Conservation (phyloP, 2,329 filamentous ascomycete species). For the Colletotrichum kahawae region DNA sequence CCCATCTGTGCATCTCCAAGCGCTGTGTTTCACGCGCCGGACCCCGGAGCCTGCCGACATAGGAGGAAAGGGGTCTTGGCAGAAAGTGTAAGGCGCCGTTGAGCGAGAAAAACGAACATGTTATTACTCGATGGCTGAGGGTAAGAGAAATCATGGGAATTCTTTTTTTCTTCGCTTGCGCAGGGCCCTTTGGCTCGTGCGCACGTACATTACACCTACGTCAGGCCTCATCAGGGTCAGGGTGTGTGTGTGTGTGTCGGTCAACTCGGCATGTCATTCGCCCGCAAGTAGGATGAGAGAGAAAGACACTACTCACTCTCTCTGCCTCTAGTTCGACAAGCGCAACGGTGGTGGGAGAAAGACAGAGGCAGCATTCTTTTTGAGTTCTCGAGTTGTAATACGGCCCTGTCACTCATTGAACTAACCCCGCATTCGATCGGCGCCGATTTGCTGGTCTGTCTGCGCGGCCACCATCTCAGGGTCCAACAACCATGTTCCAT, state of each 20-base stretch:
- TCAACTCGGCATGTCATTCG: constrained; percentile 1
- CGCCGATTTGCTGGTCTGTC: constrained; percentile 6
- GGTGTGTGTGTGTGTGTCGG: constrained; percentile 1
- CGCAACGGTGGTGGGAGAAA: neutral
- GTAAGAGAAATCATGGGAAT: constrained; percentile 13
- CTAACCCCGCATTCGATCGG: constrained; percentile 19
- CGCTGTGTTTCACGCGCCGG: constrained; percentile 14
- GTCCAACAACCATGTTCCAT: constrained; percentile 19
- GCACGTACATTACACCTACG: constrained; percentile 10
- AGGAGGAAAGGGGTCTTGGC: neutral
- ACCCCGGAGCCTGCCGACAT: constrained; percentile 15
- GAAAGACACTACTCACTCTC: neutral
- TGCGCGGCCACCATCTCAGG: constrained; percentile 13
- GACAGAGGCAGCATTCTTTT: neutral
- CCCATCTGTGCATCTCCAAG: constrained; percentile 20
- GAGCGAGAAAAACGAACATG: neutral
- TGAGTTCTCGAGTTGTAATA: constrained; percentile 14
- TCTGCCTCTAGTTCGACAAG: neutral
- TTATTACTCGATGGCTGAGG: constrained; percentile 21
- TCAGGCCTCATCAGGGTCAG: constrained; percentile 4
- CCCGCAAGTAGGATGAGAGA: neutral
- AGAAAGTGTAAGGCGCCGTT: neutral
- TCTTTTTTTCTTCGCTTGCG: neutral
- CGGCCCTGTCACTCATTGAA: constrained; percentile 14
- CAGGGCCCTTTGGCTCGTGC: neutral